A percentile compares a stretch with the other conserved stretches of the same genome.
phyloP scores from a whole-genome alignment of 2,329 filamentous ascomycete species.

The Colletotrichum sp. region DNA sequence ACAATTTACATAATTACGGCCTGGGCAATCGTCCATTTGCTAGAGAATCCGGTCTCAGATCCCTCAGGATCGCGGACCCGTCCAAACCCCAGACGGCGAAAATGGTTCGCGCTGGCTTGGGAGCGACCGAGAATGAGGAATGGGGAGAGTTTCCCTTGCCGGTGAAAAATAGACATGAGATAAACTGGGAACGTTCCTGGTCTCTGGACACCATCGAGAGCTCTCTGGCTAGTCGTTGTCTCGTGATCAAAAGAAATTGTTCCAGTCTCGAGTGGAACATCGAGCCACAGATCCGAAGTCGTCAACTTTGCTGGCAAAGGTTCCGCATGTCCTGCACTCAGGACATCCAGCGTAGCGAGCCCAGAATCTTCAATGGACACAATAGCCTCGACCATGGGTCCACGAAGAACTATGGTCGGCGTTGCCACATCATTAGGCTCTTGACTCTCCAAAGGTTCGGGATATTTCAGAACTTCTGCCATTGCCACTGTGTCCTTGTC shows the following conservation, averaged over 20 bases:
- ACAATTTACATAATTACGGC: background rate
- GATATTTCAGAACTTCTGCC: background rate
- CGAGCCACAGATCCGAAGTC: background rate
- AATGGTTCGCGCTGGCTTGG: background rate
- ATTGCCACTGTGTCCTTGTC: background rate
- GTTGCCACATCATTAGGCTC: background rate
- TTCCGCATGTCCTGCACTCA: background rate
- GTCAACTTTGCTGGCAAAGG: background rate
- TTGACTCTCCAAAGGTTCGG: background rate
- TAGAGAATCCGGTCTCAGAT: background rate
- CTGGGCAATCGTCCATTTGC: background rate
- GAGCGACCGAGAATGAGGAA: background rate
- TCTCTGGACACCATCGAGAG: background rate
- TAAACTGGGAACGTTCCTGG: background rate
- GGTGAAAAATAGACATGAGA: background rate
- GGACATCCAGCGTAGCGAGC: background rate
- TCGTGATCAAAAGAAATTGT: background rate
- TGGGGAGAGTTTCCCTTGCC: background rate
- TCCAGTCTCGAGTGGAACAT: background rate
- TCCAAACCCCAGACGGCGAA: background rate
- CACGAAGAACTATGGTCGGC: background rate
- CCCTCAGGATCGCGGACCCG: background rate
- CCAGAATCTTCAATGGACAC: background rate
- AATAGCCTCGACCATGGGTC: background rate
- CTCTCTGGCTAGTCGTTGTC: background rate